Percentiles rank a stretch among this genome's conserved stretches.
Evolutionary conservation across 495 filamentous ascomycete genomes (phyloP).

Genomic region (Lasiosphaeris hirsuta): DNA sequence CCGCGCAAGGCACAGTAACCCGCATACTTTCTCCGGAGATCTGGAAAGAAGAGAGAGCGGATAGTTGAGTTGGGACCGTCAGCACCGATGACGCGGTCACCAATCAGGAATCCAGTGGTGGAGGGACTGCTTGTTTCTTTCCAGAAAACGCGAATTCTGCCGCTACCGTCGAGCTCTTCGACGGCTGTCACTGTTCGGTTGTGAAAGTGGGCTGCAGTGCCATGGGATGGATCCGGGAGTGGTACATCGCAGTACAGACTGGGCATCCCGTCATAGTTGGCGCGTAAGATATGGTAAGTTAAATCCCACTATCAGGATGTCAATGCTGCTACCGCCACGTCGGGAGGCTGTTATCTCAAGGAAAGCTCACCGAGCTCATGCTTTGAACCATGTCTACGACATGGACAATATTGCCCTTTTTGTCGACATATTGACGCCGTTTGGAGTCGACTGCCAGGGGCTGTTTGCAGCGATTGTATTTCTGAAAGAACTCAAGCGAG

Average conservation of each 20-base stretch:
- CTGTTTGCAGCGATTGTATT: conserved; percentile 36
- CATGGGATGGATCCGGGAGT: conserved; percentile 30
- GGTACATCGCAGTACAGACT: conserved; percentile 45
- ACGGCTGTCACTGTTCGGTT: conserved; percentile 46
- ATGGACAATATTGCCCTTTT: conserved; percentile 40
- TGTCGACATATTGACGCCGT: conserved; percentile 44
- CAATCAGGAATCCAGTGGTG: conserved; percentile 27
- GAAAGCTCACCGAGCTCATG: conserved; percentile 37
- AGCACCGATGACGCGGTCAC: conserved; percentile 52
- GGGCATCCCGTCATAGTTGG: conserved; percentile 53
- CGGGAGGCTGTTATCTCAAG: background rate
- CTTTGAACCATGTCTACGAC: conserved; percentile 39
- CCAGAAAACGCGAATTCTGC: conserved; percentile 38
- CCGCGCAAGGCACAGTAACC: conserved; percentile 56
- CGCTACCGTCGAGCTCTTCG: conserved; percentile 28
- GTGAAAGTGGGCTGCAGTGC: conserved; percentile 42
- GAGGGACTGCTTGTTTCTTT: conserved; percentile 29
- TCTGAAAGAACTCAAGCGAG: conserved; percentile 31
- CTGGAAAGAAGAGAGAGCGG: conserved; percentile 43
- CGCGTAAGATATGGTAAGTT: conserved; percentile 51
- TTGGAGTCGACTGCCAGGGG: conserved; percentile 34
- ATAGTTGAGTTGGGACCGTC: conserved; percentile 56
- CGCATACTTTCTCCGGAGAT: conserved; percentile 48
- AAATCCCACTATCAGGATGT: conserved; percentile 43
- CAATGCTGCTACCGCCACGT: background rate